phyloP scores from a whole-genome alignment of 768 basidiomycete species.

The Hygrocybe coccinea region DNA sequence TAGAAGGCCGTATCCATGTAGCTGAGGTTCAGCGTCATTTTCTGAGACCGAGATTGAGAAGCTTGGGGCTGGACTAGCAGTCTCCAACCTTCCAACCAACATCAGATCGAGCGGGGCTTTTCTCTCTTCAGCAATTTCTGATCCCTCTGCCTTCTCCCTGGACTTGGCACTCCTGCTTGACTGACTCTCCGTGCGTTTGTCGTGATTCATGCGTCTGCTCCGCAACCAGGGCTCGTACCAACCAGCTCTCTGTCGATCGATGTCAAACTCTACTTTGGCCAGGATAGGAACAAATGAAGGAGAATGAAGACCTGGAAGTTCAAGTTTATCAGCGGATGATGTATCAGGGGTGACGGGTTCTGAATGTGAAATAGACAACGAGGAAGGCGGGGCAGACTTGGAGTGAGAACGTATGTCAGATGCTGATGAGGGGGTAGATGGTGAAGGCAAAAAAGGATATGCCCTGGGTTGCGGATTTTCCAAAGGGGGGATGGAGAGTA shows the following conservation, averaged over 20 bases:
- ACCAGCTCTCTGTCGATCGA: conserved; percentile 69
- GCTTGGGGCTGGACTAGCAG: conserved; percentile 33
- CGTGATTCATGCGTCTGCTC: conserved; percentile 55
- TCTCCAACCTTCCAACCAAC: conserved; percentile 48
- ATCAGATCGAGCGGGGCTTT: conserved; percentile 44
- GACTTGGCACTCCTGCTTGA: conserved; percentile 19
- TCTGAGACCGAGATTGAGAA: conserved; percentile 5
- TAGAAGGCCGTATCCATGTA: conserved; percentile 33
- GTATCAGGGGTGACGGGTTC: conserved; percentile 54
- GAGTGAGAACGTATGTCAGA: conserved; percentile 45
- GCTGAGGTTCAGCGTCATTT: conserved; percentile 20
- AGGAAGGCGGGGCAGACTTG: conserved; percentile 48
- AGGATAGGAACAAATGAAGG: conserved; percentile 73
- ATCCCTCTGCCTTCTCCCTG: conserved; percentile 6
- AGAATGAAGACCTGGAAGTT: conserved; percentile 62
- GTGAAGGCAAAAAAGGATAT: conserved; percentile 42
- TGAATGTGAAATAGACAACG: conserved; percentile 37
- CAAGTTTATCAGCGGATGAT: conserved; percentile 46
- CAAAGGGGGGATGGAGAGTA: conserved; percentile 41
- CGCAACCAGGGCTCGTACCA: conserved; percentile 88
- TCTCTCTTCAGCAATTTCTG: conserved; percentile 19
- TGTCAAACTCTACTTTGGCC: conserved; percentile 93
- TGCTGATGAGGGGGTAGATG: conserved; percentile 50
- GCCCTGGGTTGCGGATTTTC: conserved; percentile 32
- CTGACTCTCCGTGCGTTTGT: conserved; percentile 51